Conservation (phyloP, 2,329 filamentous ascomycete genomes). For the Pleochaeta shiraiana region DNA sequence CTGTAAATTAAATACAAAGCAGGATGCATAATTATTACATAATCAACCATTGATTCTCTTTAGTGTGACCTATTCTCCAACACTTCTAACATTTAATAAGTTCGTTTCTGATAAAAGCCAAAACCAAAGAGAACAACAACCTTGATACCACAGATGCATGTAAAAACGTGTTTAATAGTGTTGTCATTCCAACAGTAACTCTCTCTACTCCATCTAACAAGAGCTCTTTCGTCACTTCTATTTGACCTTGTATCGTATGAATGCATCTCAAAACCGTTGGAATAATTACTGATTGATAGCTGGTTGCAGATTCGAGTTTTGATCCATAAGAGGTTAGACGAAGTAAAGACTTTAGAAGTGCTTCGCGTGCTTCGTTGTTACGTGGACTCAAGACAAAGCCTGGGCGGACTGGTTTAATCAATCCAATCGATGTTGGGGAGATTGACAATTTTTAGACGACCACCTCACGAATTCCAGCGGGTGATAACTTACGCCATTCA, state of each 20-base stretch:
- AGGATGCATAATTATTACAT: too few species aligned
- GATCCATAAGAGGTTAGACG: neutral
- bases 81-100: too few species aligned
- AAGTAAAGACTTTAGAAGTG: conserved; percentile 5
- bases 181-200: too few species aligned
- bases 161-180: too few species aligned
- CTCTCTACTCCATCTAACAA: neutral
- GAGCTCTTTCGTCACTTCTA: neutral
- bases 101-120: too few species aligned
- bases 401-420: neutral
- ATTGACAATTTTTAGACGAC: neutral
- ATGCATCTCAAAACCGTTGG: neutral
- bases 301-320: neutral
- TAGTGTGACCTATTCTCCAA: too few species aligned
- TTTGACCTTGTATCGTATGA: neutral
- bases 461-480: neutral
- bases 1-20: too few species aligned
- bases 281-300: neutral
- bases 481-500: too few species aligned
- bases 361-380: conserved; percentile 7
- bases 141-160: too few species aligned
- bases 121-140: too few species aligned
- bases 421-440: neutral
- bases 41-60: too few species aligned
- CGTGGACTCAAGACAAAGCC: neutral